Conservation (phyloP, 352 stramenopile species). For the Aphanomyces stellatus region DNA sequence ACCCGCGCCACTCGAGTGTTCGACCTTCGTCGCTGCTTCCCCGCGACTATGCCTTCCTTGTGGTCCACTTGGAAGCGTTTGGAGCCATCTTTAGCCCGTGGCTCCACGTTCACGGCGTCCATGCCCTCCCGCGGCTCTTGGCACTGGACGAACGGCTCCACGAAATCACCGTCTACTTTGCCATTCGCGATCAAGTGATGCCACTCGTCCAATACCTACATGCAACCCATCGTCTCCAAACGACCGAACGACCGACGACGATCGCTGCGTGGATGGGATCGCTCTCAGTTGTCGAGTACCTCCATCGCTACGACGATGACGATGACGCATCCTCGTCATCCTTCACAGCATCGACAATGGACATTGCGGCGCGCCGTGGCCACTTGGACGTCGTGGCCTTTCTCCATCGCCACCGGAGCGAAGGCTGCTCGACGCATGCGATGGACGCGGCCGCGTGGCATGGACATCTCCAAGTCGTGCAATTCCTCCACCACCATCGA, state of each 20-base stretch:
- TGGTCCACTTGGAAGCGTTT: not conserved
- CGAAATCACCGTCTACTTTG: not conserved
- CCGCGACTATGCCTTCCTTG: not conserved
- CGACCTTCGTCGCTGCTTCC: not conserved
- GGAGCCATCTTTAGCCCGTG: not conserved
- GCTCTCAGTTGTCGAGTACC: not conserved
- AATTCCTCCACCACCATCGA: slow-evolving; percentile 9
- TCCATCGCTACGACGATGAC: not conserved
- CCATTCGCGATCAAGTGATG: not conserved
- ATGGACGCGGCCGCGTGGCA: not conserved
- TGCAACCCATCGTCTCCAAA: not conserved
- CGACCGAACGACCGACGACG: not conserved
- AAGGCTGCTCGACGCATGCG: not conserved
- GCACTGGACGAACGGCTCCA: not conserved
- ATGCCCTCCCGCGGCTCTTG: not conserved
- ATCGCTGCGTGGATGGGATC: not conserved
- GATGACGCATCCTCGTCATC: too few relatives aligned
- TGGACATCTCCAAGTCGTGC: not conserved
- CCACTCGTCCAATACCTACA: not conserved
- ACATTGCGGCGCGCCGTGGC: not conserved
- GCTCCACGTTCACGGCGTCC: not conserved
- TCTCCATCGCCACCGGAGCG: not conserved
- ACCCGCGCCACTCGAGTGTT: not conserved
- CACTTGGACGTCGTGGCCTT: not conserved
- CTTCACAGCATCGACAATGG: not conserved